Percentiles rank a stretch among this genome's conserved stretches.
Evolutionary conservation across 768 basidiomycete genomes (phyloP).

Genomic region (Rhizopogon vinicolor): DNA sequence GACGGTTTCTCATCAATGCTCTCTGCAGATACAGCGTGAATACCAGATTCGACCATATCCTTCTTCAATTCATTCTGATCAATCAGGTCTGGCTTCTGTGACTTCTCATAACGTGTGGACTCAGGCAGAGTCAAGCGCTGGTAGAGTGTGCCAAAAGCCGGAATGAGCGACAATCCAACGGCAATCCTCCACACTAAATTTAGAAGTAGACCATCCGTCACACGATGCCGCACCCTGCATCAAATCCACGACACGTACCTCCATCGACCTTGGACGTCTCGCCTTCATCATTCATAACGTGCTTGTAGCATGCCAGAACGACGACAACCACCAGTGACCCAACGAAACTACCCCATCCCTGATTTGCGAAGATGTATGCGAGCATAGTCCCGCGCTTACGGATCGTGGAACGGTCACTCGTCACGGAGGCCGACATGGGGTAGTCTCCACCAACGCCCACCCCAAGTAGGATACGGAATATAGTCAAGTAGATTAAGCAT

Average conservation of each 20-base stretch:
- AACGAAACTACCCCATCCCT: slow-evolving; percentile 72
- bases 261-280: slow-evolving; percentile 67
- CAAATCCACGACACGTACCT: slow-evolving; percentile 33
- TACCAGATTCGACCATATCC: slow-evolving; percentile 14
- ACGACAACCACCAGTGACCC: slow-evolving; percentile 62
- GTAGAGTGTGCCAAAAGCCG: slow-evolving; percentile 71
- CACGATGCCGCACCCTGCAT: neutral
- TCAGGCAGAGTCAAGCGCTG: slow-evolving; percentile 73
- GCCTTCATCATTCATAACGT: slow-evolving; percentile 53
- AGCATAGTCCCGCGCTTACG: slow-evolving; percentile 69
- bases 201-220: neutral
- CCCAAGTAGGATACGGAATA: slow-evolving; percentile 71
- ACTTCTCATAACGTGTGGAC: slow-evolving; percentile 48
- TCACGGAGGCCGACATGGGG: slow-evolving; percentile 69
- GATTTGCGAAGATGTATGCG: slow-evolving; percentile 72
- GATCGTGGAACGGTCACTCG: slow-evolving; percentile 61
- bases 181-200: slow-evolving; percentile 67
- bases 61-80: slow-evolving; percentile 30
- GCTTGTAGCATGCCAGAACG: slow-evolving; percentile 58
- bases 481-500: slow-evolving; percentile 56
- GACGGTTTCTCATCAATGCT: slow-evolving; percentile 14
- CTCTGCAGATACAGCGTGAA: slow-evolving; percentile 1
- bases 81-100: slow-evolving; percentile 27
- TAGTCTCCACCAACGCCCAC: slow-evolving; percentile 80
- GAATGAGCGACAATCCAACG: slow-evolving; percentile 69